Base-by-base conservation (phyloP, 768 basidiomycete genomes). In the Hemileccinum rubropunctum region DNA sequence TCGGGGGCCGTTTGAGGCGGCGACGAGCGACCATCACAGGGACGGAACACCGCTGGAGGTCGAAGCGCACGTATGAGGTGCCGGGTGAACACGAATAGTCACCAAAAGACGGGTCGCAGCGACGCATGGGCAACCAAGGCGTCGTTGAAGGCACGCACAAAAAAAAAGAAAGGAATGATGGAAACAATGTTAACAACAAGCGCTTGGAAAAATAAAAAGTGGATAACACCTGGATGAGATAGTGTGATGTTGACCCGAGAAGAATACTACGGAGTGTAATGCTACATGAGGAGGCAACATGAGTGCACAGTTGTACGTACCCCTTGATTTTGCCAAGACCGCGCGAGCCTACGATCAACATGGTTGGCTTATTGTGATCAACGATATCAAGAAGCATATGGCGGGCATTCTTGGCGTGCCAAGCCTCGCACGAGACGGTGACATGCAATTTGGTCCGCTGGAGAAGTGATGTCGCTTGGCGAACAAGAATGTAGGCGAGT, bases 1-100 rank as follows among this genome's bases (percentile, higher is more conserved):
- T 81, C 12, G 93, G 84, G 18, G 93, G 91, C 3, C 91, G 84
- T 68, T 91, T 91, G 66, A 97, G 84, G 12, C 94, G 78, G 45
- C 93, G 84, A 46, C 94, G 90, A 5, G 94, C 91, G 46, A 95
- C 92, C 94, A 98, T 95, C 47, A 97, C 93, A 0, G 95, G 94
- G 0, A 95, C 94, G 14, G 91, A 91, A 53, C 91, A 95, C 70
- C 92, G 94, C 77, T 92, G 15, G 4, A 12, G 4, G 28, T 30
- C 11, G 28, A 8, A 30, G 28, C 28, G 28, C 28, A 12, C 28
- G 28, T 30, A 4, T 8, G 28, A 8, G 9, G 28, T 12, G 28
- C 9, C 8, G 28, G 8, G 28, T 9, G 11, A 10, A 39, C 30
- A 14, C 38, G 10, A 11, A 36, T 43, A 3, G 14, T 11, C 52